Evolutionary conservation across 2,329 filamentous ascomycete genomes (phyloP).

Genomic region (Scytalidium sp.): DNA sequence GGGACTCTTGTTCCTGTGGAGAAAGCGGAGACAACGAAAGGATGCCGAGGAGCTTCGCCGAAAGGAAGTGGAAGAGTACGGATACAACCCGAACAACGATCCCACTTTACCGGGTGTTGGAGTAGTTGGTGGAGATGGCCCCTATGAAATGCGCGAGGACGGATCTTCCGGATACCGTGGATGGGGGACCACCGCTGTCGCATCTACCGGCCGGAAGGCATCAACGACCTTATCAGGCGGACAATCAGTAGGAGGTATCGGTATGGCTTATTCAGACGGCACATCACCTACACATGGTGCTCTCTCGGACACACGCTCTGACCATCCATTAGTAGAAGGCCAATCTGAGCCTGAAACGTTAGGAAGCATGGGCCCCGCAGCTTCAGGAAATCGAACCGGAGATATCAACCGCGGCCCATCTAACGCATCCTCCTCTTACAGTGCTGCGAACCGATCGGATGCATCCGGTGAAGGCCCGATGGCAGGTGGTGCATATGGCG

Average conservation of each 20-base stretch:
- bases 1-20: conserved; percentile 79
- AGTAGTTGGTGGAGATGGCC: conserved; percentile 43
- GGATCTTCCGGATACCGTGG: conserved; percentile 80
- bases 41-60: conserved; percentile 82
- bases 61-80: conserved; percentile 96
- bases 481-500: conserved; percentile 40
- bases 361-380: conserved; percentile 73
- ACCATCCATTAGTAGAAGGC: conserved; percentile 59
- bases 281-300: conserved; percentile 65
- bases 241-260: conserved; percentile 46
- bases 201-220: conserved; percentile 73
- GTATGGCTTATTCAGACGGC: conserved; percentile 69
- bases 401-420: conserved; percentile 87
- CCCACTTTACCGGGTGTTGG: conserved; percentile 67
- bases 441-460: conserved; percentile 73
- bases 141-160: conserved; percentile 75
- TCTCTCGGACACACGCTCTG: conserved; percentile 66
- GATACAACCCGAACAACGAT: conserved; percentile 96
- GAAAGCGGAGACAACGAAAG: conserved; percentile 81
- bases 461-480: conserved; percentile 53
- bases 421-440: conserved; percentile 96
- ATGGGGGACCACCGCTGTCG: conserved; percentile 77
- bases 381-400: conserved; percentile 59
- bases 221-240: conserved; percentile 88
- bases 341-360: conserved; percentile 74